These are phyloP conservation scores for Detonula confervacea DNA, from an alignment of 352 stramenopile species.

Conservation along the genomic window DNA sequence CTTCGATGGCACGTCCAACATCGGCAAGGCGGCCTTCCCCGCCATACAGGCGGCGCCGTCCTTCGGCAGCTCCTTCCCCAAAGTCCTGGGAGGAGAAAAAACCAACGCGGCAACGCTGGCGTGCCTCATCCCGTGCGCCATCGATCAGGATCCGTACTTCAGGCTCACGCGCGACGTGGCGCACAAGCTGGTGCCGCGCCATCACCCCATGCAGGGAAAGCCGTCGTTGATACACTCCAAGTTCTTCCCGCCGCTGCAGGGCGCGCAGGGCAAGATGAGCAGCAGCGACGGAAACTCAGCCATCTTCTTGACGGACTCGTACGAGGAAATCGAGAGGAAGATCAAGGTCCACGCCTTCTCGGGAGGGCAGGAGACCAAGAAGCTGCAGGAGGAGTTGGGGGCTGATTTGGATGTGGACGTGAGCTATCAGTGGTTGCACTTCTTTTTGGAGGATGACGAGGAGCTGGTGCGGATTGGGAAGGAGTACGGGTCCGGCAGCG, in stretches of 20 bases:
- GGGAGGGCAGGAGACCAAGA: conserved; percentile 97
- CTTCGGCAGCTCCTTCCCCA: conserved; percentile 97
- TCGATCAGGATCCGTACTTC: conserved; percentile 96
- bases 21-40: conserved; percentile 98
- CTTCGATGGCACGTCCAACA: conserved; percentile 97
- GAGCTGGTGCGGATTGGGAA: conserved; percentile 90
- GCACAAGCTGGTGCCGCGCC: conserved; percentile 92
- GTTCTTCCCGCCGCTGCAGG: conserved; percentile 99
- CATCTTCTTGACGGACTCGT: conserved; percentile 99
- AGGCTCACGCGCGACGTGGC: conserved; percentile 96
- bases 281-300: conserved; percentile 94
- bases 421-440: conserved; percentile 98
- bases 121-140: conserved; percentile 99
- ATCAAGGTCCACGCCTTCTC: conserved; percentile 88
- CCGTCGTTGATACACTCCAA: conserved; percentile 99
- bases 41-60: conserved; percentile 97
- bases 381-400: conserved; percentile 97
- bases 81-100: conserved; percentile 70
- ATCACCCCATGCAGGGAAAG: conserved; percentile 80
- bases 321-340: conserved; percentile 93
- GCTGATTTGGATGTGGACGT: conserved; percentile 99
- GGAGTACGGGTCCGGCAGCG: conserved; percentile 95
- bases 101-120: conserved; percentile 86
- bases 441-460: conserved; percentile 99
- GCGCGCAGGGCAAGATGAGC: conserved; percentile 98